A percentile compares a stretch with the other conserved stretches of the same genome.
These are phyloP conservation scores for Dujonia santamariae DNA, from an alignment of 1,139 yeast species.

Conservation along the genomic window DNA sequence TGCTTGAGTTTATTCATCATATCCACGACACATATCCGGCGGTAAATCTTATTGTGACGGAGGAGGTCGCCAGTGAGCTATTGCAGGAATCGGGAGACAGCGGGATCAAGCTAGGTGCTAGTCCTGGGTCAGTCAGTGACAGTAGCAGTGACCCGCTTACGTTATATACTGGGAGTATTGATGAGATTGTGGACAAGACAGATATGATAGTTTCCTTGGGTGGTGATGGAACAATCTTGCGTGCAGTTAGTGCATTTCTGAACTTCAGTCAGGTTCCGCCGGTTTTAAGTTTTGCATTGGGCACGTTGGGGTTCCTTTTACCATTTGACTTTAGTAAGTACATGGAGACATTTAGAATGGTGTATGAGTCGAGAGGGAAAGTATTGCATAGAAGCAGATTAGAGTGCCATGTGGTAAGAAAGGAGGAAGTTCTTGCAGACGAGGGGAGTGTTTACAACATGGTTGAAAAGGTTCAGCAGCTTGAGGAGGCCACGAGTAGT, in stretches of 20 bases:
- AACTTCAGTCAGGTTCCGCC: slow-evolving; percentile 82
- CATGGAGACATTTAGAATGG: slow-evolving; percentile 58
- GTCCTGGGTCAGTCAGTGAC: slow-evolving; percentile 14
- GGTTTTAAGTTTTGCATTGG: slow-evolving; percentile 81
- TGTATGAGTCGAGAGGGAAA: slow-evolving; percentile 63
- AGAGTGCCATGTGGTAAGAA: slow-evolving; percentile 67
- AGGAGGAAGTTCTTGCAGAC: slow-evolving; percentile 10
- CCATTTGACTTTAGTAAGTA: slow-evolving; percentile 78
- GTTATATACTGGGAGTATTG: slow-evolving; percentile 56
- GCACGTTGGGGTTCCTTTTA: slow-evolving; percentile 84
- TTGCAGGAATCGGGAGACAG: slow-evolving; percentile 28
- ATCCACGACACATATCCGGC: slow-evolving; percentile 60
- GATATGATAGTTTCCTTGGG: slow-evolving; percentile 86
- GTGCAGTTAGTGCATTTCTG: slow-evolving; percentile 66
- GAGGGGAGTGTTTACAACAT: slow-evolving; percentile 4
- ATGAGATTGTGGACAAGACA: slow-evolving; percentile 53
- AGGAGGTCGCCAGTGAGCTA: slow-evolving; percentile 74
- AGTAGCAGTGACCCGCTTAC: slow-evolving; percentile 10
- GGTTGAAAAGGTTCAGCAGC: slow-evolving; percentile 11
- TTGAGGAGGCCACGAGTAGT: slow-evolving; percentile 11
- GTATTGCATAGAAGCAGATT: slow-evolving; percentile 76
- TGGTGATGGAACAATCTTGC: slow-evolving; percentile 91
- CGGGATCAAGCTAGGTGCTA: slow-evolving; percentile 12
- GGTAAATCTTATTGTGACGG: slow-evolving; percentile 72
- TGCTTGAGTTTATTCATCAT: slow-evolving; percentile 58